Base-by-base conservation (phyloP, 2,329 filamentous ascomycete genomes). In the Phialophora chinensis region DNA sequence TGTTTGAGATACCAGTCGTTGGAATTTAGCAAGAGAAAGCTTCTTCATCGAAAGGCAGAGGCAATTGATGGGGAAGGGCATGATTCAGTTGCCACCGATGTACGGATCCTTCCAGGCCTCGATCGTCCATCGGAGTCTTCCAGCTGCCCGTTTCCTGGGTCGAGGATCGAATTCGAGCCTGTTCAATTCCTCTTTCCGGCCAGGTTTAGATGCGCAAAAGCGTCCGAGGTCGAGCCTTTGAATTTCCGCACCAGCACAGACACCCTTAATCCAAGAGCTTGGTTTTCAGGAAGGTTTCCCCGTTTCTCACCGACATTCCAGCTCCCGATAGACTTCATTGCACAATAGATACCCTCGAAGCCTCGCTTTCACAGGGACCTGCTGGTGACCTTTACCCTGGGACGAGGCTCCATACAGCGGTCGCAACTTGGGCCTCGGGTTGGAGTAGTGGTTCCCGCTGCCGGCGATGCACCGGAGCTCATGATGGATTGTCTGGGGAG, bases 1-100 rank as follows among this genome's bases (percentile, higher is more conserved):
- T 56, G 47, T 42, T 54, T 35, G 52, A 62, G 60, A 62, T 62
- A 62, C 60, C 60, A 62, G 27, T 56, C 29, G 60, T 61, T 53
- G 49, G 50, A 50, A 61, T 52, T 35, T 61, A 53, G 17, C 23
- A 20, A 25, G 47, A 38, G 14, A 33, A 44, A 6, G 31, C 53
- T 29, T 44, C 17, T n/a, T 44, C 17, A 44, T 44, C 38, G 38
- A 1, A n/a, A 52, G 49, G 20, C 49, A 27, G 49, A 23, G 20
- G 49, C 49, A 27, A 29, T 27, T 52, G 20, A 52, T 4, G 25
- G 25, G 49, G 25, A 17, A 27, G 14, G 10, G 20, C 23, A 27
- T 29, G 25, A 27, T 4, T 20, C 49, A 52, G 49, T 27, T 11
- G 10, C 10, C 17, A 20, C 38, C 8, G 17, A 44, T 44, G 20